Conservation (phyloP, 106 monocot species). For the Gastrodia elata region DNA sequence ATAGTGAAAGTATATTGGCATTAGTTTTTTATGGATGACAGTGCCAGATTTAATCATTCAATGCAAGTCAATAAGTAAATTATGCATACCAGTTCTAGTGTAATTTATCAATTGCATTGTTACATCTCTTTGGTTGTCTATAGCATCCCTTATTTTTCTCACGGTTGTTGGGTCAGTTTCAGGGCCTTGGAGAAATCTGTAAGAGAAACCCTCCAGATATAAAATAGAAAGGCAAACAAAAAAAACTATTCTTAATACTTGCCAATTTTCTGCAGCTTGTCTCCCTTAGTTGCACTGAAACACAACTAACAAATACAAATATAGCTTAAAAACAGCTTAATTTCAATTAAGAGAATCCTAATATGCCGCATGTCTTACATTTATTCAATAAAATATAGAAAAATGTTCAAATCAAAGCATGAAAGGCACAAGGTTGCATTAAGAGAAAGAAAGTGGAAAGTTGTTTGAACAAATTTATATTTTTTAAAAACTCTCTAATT, state of each 20-base stretch:
- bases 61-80: neutral
- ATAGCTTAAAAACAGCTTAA: neutral
- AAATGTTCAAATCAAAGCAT: neutral
- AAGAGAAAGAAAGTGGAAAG: neutral
- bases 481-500: neutral
- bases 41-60: neutral
- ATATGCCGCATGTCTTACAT: neutral
- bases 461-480: neutral
- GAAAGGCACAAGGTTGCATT: neutral
- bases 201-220: neutral
- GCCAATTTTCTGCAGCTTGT: neutral
- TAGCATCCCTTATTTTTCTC: conserved; percentile 89
- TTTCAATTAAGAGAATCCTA: neutral
- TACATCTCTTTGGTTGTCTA: conserved; percentile 81
- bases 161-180: conserved; percentile 87
- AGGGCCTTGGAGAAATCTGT: conserved; percentile 95
- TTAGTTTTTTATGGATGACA: neutral
- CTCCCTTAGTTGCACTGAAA: neutral
- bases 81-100: conserved; percentile 79
- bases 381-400: neutral
- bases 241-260: neutral
- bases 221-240: conserved; percentile 5
- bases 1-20: neutral
- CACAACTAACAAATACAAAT: neutral
- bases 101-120: conserved; percentile 96